Evolutionary conservation across 345 rosid species (phyloP).

Genomic region (Gossypium thurberi): DNA sequence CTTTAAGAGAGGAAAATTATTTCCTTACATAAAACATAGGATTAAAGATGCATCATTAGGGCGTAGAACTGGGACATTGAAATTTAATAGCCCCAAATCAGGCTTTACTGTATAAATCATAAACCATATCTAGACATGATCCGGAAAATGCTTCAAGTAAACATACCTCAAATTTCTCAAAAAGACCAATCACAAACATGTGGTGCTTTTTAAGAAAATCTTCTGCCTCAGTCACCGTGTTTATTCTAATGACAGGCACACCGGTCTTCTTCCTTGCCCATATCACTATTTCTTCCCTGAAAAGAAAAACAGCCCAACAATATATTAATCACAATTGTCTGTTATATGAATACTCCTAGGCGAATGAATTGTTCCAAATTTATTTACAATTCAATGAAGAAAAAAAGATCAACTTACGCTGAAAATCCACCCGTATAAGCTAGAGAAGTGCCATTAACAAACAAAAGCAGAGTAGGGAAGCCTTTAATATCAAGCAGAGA

Average conservation of each 20-base stretch:
- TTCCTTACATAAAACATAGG: not conserved
- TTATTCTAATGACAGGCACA: slow-evolving; percentile 47
- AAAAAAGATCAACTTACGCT: slow-evolving; percentile 38
- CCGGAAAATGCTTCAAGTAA: not conserved
- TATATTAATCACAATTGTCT: not conserved
- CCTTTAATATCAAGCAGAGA: slow-evolving; percentile 59
- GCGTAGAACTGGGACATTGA: not conserved
- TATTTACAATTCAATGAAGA: not conserved
- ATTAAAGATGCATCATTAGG: not conserved
- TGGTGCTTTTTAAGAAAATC: slow-evolving; percentile 46
- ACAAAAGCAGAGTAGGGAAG: slow-evolving; percentile 74
- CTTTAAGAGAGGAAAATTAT: not conserved
- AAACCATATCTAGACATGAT: not conserved
- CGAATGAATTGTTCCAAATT: not conserved
- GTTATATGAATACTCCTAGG: not conserved
- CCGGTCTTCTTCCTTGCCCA: slow-evolving; percentile 88
- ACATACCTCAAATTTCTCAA: slow-evolving; percentile 66
- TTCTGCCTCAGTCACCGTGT: slow-evolving; percentile 49
- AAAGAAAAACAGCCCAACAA: slow-evolving; percentile 13
- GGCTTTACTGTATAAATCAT: not conserved
- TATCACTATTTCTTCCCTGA: slow-evolving; percentile 69
- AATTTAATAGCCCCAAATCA: not conserved
- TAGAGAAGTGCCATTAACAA: slow-evolving; percentile 63
- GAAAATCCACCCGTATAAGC: slow-evolving; percentile 67
- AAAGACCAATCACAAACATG: slow-evolving; percentile 49